phyloP scores from a whole-genome alignment of 495 filamentous ascomycete species.

The Xylaria flabelliformis region DNA sequence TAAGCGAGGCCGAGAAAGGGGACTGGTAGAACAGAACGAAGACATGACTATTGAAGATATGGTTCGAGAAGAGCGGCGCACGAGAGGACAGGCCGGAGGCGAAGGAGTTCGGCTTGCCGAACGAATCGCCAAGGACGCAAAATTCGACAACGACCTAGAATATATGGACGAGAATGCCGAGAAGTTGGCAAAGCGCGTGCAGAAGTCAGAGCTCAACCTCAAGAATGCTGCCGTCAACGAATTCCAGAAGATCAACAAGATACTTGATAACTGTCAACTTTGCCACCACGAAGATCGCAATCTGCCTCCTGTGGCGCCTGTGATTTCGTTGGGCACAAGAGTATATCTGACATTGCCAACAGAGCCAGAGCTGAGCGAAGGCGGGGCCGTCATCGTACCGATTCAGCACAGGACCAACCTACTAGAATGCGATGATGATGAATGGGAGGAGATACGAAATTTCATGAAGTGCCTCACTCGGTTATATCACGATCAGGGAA shows the following conservation, averaged over 20 bases:
- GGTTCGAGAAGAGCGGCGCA: conserved; percentile 89
- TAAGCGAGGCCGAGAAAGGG: conserved; percentile 80
- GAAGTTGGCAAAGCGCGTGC: conserved; percentile 87
- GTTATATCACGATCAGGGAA: conserved; percentile 89
- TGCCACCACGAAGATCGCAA: conserved; percentile 91
- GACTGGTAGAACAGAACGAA: conserved; percentile 84
- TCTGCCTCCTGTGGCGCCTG: conserved; percentile 82
- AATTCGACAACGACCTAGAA: conserved; percentile 92
- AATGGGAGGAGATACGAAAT: conserved; percentile 99
- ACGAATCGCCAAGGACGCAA: conserved; percentile 87
- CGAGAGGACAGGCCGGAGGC: conserved; percentile 76
- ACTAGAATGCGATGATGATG: conserved; percentile 96
- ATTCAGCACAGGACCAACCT: conserved; percentile 89
- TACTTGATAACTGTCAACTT: conserved; percentile 86
- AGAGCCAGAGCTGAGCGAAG: conserved; percentile 82
- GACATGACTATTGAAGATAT: conserved; percentile 97
- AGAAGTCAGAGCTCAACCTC: conserved; percentile 86
- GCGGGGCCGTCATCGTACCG: conserved; percentile 86
- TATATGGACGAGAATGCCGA: conserved; percentile 97
- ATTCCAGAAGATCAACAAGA: conserved; percentile 86
- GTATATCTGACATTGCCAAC: conserved; percentile 90
- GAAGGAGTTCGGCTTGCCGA: conserved; percentile 86
- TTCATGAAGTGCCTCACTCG: conserved; percentile 97
- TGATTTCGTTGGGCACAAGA: conserved; percentile 87
- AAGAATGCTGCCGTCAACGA: conserved; percentile 88